These are phyloP conservation scores for Rubroboletus pulcherrimus DNA, from an alignment of 768 basidiomycete genomes.

Conservation along the genomic window DNA sequence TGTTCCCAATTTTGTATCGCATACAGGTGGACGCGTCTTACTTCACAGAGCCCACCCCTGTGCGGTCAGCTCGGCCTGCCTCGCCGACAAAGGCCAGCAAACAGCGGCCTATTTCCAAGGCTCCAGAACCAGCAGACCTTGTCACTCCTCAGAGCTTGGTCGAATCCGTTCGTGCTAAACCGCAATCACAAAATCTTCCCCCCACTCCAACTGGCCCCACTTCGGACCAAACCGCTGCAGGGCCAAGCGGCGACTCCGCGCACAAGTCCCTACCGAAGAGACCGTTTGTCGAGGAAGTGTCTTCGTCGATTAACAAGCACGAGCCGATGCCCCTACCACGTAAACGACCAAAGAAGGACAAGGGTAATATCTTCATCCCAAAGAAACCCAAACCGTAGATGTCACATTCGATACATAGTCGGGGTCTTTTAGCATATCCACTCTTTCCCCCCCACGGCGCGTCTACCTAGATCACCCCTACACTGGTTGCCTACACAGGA, in stretches of 20 bases:
- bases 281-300: slow-evolving; percentile 12
- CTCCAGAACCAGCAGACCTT: slow-evolving; percentile 32
- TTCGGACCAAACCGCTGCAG: background rate
- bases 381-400: slow-evolving; percentile 42
- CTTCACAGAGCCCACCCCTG: slow-evolving; percentile 33
- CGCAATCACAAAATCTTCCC: slow-evolving; percentile 12
- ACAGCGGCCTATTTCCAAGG: slow-evolving; percentile 15
- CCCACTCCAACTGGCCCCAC: background rate
- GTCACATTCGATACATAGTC: background rate
- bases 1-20: background rate
- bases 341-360: slow-evolving; percentile 34
- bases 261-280: slow-evolving; percentile 20
- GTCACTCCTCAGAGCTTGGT: slow-evolving; percentile 37
- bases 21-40: slow-evolving; percentile 34
- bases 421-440: background rate
- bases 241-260: slow-evolving; percentile 7
- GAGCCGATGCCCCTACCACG: slow-evolving; percentile 27
- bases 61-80: slow-evolving; percentile 13
- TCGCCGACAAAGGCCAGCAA: slow-evolving; percentile 24
- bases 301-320: slow-evolving; percentile 18
- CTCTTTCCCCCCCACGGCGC: background rate
- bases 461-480: slow-evolving; percentile 8
- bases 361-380: slow-evolving; percentile 55
- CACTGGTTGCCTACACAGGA: slow-evolving; percentile 9
- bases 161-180: slow-evolving; percentile 27